A percentile compares a stretch with the other conserved stretches of the same genome.
These are phyloP conservation scores for Forsythia viridissima DNA, from an alignment of 257 asterid species.

Conservation along the genomic window DNA sequence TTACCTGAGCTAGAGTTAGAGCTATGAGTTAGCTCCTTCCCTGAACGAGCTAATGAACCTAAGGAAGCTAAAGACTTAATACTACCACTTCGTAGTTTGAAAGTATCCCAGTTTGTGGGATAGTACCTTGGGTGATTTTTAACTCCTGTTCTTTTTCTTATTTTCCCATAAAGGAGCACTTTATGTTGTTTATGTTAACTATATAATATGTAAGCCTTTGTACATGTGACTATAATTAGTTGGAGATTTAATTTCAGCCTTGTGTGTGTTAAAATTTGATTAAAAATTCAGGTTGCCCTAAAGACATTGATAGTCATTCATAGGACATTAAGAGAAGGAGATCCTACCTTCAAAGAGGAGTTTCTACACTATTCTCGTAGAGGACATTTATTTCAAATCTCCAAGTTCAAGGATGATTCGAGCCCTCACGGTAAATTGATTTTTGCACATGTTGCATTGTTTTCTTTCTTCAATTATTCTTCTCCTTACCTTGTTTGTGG, in stretches of 20 bases:
- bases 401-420: conserved; percentile 89
- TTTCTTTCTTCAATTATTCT: neutral
- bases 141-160: too few species aligned
- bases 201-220: too few species aligned
- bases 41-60: too few species aligned
- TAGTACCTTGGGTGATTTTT: neutral
- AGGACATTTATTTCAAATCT: conserved; percentile 63
- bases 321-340: conserved; percentile 83
- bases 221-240: too few species aligned
- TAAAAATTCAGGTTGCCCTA: conserved; percentile 66
- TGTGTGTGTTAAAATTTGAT: neutral
- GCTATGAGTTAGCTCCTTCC: too few species aligned
- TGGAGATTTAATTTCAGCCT: neutral
- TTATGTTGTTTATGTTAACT: too few species aligned
- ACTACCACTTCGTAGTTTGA: too few species aligned
- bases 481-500: neutral
- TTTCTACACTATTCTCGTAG: conserved; percentile 58
- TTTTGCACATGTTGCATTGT: neutral
- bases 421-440: conserved; percentile 61
- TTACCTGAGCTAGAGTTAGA: too few species aligned
- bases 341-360: conserved; percentile 78
- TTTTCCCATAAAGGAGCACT: too few species aligned
- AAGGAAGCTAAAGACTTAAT: too few species aligned
- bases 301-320: conserved; percentile 81
- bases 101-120: neutral